Conservation (phyloP, 2,329 filamentous ascomycete genomes). For the Talaromyces sp. region DNA sequence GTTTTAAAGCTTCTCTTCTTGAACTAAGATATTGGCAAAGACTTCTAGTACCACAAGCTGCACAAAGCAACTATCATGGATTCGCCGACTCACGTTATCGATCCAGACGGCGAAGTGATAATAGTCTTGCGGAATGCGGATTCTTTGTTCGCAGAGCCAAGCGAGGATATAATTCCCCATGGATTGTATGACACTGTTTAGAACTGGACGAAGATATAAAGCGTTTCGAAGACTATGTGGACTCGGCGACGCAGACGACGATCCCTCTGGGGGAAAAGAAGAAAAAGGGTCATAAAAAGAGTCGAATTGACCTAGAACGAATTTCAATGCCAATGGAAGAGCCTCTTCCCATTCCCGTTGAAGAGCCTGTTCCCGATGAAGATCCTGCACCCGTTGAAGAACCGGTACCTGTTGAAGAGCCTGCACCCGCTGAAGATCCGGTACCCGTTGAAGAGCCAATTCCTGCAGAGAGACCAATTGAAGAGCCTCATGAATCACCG, state of each 20-base stretch:
- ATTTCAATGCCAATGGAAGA: not conserved
- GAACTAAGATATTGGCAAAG: not conserved
- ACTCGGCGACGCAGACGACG: not conserved
- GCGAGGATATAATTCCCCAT: not conserved
- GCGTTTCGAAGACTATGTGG: not conserved
- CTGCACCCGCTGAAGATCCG: not conserved
- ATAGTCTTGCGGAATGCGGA: not conserved
- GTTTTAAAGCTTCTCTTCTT: not conserved
- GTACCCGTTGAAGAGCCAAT: not conserved
- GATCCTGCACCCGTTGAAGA: not conserved
- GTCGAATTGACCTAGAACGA: not conserved
- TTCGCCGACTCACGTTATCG: constrained; percentile 11
- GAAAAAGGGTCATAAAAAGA: not conserved
- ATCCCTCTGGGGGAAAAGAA: not conserved
- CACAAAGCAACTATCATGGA: not conserved
- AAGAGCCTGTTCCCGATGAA: not conserved
- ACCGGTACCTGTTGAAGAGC: not conserved
- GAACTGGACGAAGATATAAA: not conserved
- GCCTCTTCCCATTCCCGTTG: no score
- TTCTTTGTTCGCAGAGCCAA: not conserved
- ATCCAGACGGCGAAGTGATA: constrained; percentile 6
- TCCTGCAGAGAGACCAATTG: not conserved
- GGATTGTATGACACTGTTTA: not conserved
- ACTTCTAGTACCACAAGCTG: not conserved
- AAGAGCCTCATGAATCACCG: not conserved